Base-by-base conservation (phyloP, 805 yeast genomes). In the Hanseniaspora nectarophila region DNA sequence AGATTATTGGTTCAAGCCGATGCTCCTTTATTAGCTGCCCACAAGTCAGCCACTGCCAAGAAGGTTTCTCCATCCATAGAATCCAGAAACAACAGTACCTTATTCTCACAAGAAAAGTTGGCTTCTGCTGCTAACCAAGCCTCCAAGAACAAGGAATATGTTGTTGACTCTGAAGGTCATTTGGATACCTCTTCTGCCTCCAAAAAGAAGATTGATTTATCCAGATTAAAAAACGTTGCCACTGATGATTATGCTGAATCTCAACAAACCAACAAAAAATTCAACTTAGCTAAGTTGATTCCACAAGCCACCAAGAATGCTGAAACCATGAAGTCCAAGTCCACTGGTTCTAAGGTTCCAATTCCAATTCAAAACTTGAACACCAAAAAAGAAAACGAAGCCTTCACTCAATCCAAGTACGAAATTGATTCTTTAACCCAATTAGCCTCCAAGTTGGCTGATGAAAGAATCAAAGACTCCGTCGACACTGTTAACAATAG, bases 351-450 rank as follows among this genome's bases (percentile, higher is more conserved):
- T 2, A 50, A 43, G 5, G 21, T 50, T 18, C 48, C 48, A 4
- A 43, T 43, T 16, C 48, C 54, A 5, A 21, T 43, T 12, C 43
- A 43, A 31, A 44, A 44, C 9, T 37, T 50, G 23, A 64, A 69
- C 52, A 86, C 87, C 13, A 67, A 74, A 20, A 63, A 65, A 55
- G 76, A 75, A 47, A 82, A 81, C 7, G 69, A 75, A n/a, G 43
- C 53, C 2, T 40, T 49, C 10, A 31, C 42, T 13, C 5, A n/a
- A 10, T 49, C 73, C 57, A 74, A 76, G 18, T 77, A 75, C 53
- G 71, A 67, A 61, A 83, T 82, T 67, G 77, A 78, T 55, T 73
- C 73, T 57, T 95, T 95, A 2, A 70, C 80, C 49, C 78, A 78
- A 33, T 69, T 84, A 57, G 95, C 95, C 4, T 81, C 81, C 61